Evolutionary conservation across 1,284 basidiomycete species (phyloP), one percentile per base, ranked within the genome.

Genomic region (Sanghuangporus baumii): DNA sequence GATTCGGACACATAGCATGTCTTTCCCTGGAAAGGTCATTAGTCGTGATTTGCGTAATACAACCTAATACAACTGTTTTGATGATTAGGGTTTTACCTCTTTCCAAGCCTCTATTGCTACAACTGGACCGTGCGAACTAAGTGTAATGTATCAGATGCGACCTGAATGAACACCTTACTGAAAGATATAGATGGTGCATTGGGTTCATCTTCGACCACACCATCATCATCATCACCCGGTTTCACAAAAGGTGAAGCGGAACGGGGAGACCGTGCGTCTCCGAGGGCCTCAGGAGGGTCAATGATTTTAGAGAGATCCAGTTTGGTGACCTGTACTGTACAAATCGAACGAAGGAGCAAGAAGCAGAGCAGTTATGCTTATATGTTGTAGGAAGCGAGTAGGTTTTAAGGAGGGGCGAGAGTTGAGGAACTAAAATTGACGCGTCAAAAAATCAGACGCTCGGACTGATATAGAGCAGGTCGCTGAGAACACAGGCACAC

Each of bases 71-170:
- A 31, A 16, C 38, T 12, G 37, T 23, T 5, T 9, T 34, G 20
- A 37, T 51, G 59, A 31, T 36, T 52, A 62, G 7, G 20, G 47
- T 59, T 73, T 69, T 71, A 87, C 87, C 72, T 88, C 78, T 73
- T 87, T 80, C 14, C 85, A 84, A 72, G 90, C 89, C 72, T 90
- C 87, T 38, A 88, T 83, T 67, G 89, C 89, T 8, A 84, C 86
- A 65, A 67, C 59, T 68, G 46, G 5, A 14, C 18, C 48, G 20
- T 50, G n/a, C 51, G 8, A 52, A 34, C 48, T 41, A 47, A 20
- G 48, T 20, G 43, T 63, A 16, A 62, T 46, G 38, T 23, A 41
- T 34, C 31, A 41, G 46, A 50, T 31, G 3, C 26, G 26, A 31
- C 26, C 3, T 31, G 26, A 31, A 51, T 23, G 55, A n/a, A 23